Evolutionary conservation across 352 stramenopile species (phyloP).

Genomic region (Blastocystis sp.): DNA sequence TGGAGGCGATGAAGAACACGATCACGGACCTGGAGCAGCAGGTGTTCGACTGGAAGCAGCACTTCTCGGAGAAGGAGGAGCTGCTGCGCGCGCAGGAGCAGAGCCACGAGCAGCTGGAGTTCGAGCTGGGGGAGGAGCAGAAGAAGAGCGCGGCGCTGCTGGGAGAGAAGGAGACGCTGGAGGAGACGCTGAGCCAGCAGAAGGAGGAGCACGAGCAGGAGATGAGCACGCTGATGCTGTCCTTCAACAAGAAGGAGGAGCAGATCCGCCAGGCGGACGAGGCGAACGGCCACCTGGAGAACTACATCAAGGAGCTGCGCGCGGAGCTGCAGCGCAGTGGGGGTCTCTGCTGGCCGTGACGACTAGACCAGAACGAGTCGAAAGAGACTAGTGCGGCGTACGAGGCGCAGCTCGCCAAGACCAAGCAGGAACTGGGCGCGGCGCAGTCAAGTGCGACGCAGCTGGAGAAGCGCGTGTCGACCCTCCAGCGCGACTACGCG

Average conservation of each 20-base stretch:
- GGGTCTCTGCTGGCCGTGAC: not conserved
- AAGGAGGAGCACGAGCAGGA: conserved; percentile 10
- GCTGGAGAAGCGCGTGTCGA: conserved; percentile 27
- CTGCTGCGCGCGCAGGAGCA: conserved; percentile 37
- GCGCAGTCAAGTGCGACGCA: conserved; percentile 14
- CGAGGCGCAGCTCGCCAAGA: conserved; percentile 21
- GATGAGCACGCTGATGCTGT: conserved; percentile 46
- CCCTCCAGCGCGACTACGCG: conserved; percentile 13
- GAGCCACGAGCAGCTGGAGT: conserved; percentile 59
- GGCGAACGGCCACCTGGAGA: not conserved
- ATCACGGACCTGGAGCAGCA: conserved; percentile 48
- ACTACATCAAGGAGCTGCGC: conserved; percentile 33
- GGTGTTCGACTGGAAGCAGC: conserved; percentile 60
- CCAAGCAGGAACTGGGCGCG: conserved; percentile 32
- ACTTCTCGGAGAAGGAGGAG: conserved; percentile 46
- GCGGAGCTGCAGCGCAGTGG: conserved; percentile 33
- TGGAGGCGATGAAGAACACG: not conserved
- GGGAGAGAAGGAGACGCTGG: not conserved
- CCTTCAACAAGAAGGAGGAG: conserved; percentile 63
- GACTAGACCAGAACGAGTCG: not conserved
- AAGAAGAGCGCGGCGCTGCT: not conserved
- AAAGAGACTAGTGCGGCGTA: not conserved
- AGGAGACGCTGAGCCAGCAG: not conserved
- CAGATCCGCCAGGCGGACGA: not conserved
- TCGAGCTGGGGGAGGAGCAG: conserved; percentile 11